These are phyloP conservation scores for Diaporthe longicolla DNA, from an alignment of 2,329 filamentous ascomycete genomes.

Conservation along the genomic window DNA sequence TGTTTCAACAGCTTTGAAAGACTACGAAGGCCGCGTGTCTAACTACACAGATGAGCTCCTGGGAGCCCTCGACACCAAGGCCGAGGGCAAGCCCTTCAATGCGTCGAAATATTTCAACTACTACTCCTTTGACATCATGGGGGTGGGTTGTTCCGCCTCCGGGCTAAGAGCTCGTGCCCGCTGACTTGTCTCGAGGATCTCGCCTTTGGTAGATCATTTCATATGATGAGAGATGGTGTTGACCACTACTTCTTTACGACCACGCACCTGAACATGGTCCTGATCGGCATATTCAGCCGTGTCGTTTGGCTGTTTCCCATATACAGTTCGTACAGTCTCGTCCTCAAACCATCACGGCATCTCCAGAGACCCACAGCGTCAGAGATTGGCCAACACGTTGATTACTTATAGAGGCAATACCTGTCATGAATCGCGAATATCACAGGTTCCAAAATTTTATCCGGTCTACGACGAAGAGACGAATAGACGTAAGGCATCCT, in stretches of 20 bases:
- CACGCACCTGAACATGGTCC: slow-evolving; percentile 46
- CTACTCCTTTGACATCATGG: slow-evolving; percentile 57
- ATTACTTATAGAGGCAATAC: not conserved
- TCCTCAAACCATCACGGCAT: not conserved
- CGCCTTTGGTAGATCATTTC: slow-evolving; percentile 55
- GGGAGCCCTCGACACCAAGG: slow-evolving; percentile 1
- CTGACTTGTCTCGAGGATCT: slow-evolving; percentile 47
- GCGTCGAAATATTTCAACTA: slow-evolving; percentile 36
- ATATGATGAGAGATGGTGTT: slow-evolving; percentile 51
- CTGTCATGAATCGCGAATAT: slow-evolving; percentile 45
- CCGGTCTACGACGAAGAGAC: slow-evolving; percentile 39
- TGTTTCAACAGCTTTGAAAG: slow-evolving; percentile 13
- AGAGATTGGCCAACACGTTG: not conserved
- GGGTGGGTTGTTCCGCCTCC: slow-evolving; percentile 34
- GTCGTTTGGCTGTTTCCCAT: slow-evolving; percentile 37
- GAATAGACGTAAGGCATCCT: slow-evolving; percentile 41
- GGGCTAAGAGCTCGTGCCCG: not conserved
- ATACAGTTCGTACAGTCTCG: slow-evolving; percentile 17
- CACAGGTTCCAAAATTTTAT: slow-evolving; percentile 45
- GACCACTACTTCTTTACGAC: slow-evolving; percentile 49
- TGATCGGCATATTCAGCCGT: slow-evolving; percentile 45
- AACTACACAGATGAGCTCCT: slow-evolving; percentile 33
- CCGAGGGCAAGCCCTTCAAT: slow-evolving; percentile 19
- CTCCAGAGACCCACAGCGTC: not conserved
- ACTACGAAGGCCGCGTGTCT: slow-evolving; percentile 22